Evolutionary conservation across 106 monocot genomes (phyloP), one percentile per base, ranked within the genome.

Genomic region (Dioscorea dumetorum): DNA sequence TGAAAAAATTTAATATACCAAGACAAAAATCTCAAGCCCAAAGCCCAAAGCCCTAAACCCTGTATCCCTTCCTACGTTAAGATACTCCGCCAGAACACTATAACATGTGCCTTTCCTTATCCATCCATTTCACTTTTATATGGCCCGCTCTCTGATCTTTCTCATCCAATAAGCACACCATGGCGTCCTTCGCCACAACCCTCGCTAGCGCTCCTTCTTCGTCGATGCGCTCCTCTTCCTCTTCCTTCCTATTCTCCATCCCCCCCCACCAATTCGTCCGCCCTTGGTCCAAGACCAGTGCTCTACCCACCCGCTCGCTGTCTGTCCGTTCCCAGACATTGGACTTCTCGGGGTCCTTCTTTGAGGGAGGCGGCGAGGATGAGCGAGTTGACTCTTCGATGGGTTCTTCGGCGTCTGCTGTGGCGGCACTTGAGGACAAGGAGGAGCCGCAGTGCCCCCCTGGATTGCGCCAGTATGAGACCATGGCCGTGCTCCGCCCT

Each of bases 371-470:
- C 21, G 62, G 53, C 3, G 71, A 78, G n/a, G 75, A 64, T 10
- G 66, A 60, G 12, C 48, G 71, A 22, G n/a, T n/a, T 65, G 76
- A 18, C 15, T 16, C 61, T 15, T 10, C 58, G 9, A 33, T 64
- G 58, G 68, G 62, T 2, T 63, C 73, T 0, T 76, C 81, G 10
- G 79, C 81, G 2, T 77, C 82, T 2, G 60, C 83, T n/a, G 76
- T 80, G 0, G 81, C 70, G 22, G 64, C 71, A 1, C 12, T 82
- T 35, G 84, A 73, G 77, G 88, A 91, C 48, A 84, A 82, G 76
- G 95, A 84, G 79, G 80, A 86, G 80, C 91, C 86, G 28, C 91
- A 87, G 70, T 97, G 91, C 77, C 91, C 95, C 0, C 95, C 84
- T 48, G 88, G 91, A 14, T 79, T 81, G 33, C 79, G 86, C 72